These are phyloP conservation scores for Rhizopus delemar DNA, from an alignment of 371 early-diverging fungal species.

Conservation along the genomic window DNA sequence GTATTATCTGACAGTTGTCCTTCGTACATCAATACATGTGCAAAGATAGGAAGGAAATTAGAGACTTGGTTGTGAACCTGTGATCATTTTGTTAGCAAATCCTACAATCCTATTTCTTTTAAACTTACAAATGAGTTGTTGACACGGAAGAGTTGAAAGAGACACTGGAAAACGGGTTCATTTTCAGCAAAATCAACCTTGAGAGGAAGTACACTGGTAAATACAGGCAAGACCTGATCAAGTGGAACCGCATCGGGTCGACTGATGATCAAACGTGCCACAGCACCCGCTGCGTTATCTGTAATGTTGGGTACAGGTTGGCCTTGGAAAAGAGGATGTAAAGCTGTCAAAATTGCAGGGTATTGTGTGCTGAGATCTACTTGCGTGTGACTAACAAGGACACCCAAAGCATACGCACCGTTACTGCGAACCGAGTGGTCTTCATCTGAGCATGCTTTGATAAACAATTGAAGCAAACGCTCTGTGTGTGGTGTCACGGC, in stretches of 20 bases:
- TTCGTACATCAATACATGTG: slow-evolving; percentile 50
- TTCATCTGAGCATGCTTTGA: slow-evolving; percentile 72
- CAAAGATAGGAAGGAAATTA: slow-evolving; percentile 47
- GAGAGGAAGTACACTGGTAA: slow-evolving; percentile 72
- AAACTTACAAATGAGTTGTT: slow-evolving; percentile 56
- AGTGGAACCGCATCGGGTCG: slow-evolving; percentile 73
- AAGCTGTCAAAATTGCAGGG: slow-evolving; percentile 60
- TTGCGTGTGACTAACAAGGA: slow-evolving; percentile 68
- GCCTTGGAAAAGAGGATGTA: slow-evolving; percentile 67
- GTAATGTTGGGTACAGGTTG: slow-evolving; percentile 66
- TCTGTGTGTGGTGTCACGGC: slow-evolving; percentile 81
- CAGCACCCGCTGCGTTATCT: slow-evolving; percentile 91
- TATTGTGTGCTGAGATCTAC: slow-evolving; percentile 75
- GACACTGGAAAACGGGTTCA: slow-evolving; percentile 71
- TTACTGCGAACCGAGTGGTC: slow-evolving; percentile 86
- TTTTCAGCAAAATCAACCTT: slow-evolving; percentile 83
- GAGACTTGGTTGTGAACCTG: slow-evolving; percentile 42
- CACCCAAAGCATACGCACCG: slow-evolving; percentile 82
- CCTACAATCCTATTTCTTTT: slow-evolving; percentile 26
- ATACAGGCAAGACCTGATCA: slow-evolving; percentile 71
- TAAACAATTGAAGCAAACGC: slow-evolving; percentile 62
- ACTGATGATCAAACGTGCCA: slow-evolving; percentile 76
- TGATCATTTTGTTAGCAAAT: slow-evolving; percentile 2
- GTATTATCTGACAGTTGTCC: slow-evolving; percentile 60
- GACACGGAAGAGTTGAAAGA: slow-evolving; percentile 66